Evolutionary conservation across 1,284 basidiomycete species (phyloP).

Genomic region (Ustilago loliicola): DNA sequence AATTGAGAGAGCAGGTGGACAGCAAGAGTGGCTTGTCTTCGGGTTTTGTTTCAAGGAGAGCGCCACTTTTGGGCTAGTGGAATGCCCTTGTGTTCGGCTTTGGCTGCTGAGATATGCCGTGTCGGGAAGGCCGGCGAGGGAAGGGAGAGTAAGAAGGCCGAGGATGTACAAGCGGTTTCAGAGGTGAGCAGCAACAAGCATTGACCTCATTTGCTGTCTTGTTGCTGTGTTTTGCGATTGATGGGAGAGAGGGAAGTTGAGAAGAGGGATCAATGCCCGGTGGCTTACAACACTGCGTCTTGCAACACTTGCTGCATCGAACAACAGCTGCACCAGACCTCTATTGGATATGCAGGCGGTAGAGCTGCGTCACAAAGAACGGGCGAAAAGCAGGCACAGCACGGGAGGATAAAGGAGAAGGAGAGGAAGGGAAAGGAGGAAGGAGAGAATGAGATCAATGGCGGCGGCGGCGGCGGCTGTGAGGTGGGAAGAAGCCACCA

Average conservation of each 20-base stretch:
- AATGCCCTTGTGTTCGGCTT: neutral
- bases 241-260: neutral
- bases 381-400: neutral
- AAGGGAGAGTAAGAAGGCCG: neutral
- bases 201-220: constrained; percentile 17
- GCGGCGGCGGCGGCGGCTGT: neutral
- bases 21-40: neutral
- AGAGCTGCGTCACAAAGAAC: too few species aligned
- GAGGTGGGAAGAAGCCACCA: constrained; percentile 18
- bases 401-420: neutral
- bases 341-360: too few species aligned
- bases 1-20: neutral
- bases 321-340: neutral
- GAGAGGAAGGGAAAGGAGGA: neutral
- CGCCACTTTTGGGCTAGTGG: constrained; percentile 3
- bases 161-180: neutral
- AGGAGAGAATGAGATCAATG: neutral
- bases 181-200: neutral
- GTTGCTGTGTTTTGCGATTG: constrained; percentile 5
- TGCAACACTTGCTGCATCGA: neutral
- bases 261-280: constrained; percentile 6
- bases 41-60: constrained; percentile 1
- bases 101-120: neutral
- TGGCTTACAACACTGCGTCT: neutral
- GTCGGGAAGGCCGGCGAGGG: neutral